phyloP scores from a whole-genome alignment of 2,329 filamentous ascomycete species.

The Canariomyces notabilis region DNA sequence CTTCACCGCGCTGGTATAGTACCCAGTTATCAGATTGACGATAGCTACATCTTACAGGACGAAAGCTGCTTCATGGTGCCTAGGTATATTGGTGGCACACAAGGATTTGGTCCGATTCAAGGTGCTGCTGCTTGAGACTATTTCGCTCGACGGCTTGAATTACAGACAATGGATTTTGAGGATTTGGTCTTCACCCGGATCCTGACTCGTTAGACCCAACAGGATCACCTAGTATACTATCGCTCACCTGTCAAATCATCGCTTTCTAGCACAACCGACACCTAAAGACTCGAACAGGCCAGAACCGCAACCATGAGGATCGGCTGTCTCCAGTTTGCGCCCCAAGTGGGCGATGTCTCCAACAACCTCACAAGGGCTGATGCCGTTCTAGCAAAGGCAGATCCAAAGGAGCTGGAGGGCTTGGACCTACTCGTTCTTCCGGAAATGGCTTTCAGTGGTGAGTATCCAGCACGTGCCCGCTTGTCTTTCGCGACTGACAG shows the following conservation, averaged over 20 bases:
- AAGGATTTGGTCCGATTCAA: no score
- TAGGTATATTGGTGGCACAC: no score
- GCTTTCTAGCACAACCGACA: background rate
- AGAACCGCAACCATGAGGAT: constrained; percentile 21
- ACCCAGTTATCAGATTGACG: no score
- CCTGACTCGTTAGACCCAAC: no score
- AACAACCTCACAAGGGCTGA: constrained; percentile 68
- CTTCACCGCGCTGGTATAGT: no score
- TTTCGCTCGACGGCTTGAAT: no score
- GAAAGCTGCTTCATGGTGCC: no score
- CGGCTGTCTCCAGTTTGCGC: constrained; percentile 67
- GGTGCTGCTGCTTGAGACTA: no score
- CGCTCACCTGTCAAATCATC: background rate
- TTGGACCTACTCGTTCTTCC: constrained; percentile 70
- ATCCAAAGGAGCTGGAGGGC: constrained; percentile 52
- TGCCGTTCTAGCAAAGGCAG: constrained; percentile 50
- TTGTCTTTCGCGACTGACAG: constrained; percentile 4
- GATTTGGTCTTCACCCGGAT: no score
- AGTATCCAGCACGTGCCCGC: constrained; percentile 17
- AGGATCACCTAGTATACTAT: no score
- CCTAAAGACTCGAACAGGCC: background rate
- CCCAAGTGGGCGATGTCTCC: constrained; percentile 64
- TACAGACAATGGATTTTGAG: no score
- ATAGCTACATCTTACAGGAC: no score
- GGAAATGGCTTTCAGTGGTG: constrained; percentile 72